Conservation (phyloP, 805 yeast species). For the Nakazawaea molendinolei region DNA sequence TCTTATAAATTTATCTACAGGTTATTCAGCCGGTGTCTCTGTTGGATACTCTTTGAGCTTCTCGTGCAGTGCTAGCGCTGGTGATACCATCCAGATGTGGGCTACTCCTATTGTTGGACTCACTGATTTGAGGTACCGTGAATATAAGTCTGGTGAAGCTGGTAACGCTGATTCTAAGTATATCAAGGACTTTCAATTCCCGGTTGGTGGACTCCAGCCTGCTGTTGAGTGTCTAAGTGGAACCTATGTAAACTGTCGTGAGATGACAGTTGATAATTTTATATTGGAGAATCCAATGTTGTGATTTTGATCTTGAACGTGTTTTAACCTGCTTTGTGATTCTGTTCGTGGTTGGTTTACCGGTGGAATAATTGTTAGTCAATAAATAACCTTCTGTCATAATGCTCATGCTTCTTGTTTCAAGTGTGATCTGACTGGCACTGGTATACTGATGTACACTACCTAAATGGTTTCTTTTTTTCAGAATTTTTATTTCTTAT, state of each 20-base stretch:
- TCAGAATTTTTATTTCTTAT: too few relatives aligned
- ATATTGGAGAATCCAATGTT: not conserved
- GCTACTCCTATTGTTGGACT: conserved; percentile 9
- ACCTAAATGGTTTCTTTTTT: too few relatives aligned
- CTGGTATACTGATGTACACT: too few relatives aligned
- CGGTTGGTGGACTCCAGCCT: conserved; percentile 9
- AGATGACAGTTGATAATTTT: not conserved
- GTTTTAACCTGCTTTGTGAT: too few relatives aligned
- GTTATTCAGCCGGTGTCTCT: not conserved
- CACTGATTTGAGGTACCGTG: conserved; percentile 7
- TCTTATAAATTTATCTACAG: not conserved
- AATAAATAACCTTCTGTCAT: too few relatives aligned
- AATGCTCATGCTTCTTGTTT: too few relatives aligned
- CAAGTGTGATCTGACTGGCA: too few relatives aligned
- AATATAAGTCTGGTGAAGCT: conserved; percentile 1
- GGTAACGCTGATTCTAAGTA: conserved; percentile 1
- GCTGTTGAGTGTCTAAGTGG: conserved; percentile 9
- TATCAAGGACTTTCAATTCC: conserved; percentile 5
- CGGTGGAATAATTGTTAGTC: too few relatives aligned
- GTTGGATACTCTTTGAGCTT: conserved; percentile 8
- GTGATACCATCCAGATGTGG: conserved; percentile 11
- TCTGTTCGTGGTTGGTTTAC: too few relatives aligned
- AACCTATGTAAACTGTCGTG: conserved; percentile 6
- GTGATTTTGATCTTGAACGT: not conserved
- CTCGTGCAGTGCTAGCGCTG: conserved; percentile 10